phyloP scores from a whole-genome alignment of 257 asterid genomes.

The Primulina eburnea region DNA sequence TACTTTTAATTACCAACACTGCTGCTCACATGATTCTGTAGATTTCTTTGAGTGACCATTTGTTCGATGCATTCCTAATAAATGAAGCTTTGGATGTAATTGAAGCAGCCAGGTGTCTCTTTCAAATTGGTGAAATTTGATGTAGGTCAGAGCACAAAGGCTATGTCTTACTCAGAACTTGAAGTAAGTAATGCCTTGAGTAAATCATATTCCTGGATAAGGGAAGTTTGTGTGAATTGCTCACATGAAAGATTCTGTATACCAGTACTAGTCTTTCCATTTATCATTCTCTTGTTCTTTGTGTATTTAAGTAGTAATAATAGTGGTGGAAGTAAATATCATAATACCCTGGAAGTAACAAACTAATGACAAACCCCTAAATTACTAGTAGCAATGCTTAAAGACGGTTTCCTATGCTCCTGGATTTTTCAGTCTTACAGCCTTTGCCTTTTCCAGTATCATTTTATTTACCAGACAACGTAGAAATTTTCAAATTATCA shows the following conservation, averaged over 20 bases:
- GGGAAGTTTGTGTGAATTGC: background rate
- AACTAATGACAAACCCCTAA: background rate
- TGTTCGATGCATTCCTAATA: slow-evolving; percentile 86
- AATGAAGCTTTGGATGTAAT: slow-evolving; percentile 93
- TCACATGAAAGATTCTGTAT: background rate
- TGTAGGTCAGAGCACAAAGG: slow-evolving; percentile 76
- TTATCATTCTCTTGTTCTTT: background rate
- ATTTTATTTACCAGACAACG: background rate
- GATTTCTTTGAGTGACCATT: slow-evolving; percentile 92
- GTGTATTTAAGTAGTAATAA: too few species aligned
- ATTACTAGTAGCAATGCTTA: background rate
- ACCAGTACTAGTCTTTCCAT: background rate
- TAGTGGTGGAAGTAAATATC: background rate
- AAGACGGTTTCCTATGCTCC: background rate
- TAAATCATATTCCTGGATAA: background rate
- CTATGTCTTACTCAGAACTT: slow-evolving; percentile 81
- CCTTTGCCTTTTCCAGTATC: background rate
- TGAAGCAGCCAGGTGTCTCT: slow-evolving; percentile 94
- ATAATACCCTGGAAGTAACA: background rate
- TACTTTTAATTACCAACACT: slow-evolving; percentile 14
- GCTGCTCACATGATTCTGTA: slow-evolving; percentile 35
- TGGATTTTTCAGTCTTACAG: background rate
- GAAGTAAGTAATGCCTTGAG: slow-evolving; percentile 46
- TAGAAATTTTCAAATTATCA: background rate
- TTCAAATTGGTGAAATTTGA: slow-evolving; percentile 91